Percentiles rank a stretch among this genome's conserved stretches.
These are phyloP conservation scores for Silene latifolia DNA, from an alignment of 148 eudicot species.

Conservation along the genomic window DNA sequence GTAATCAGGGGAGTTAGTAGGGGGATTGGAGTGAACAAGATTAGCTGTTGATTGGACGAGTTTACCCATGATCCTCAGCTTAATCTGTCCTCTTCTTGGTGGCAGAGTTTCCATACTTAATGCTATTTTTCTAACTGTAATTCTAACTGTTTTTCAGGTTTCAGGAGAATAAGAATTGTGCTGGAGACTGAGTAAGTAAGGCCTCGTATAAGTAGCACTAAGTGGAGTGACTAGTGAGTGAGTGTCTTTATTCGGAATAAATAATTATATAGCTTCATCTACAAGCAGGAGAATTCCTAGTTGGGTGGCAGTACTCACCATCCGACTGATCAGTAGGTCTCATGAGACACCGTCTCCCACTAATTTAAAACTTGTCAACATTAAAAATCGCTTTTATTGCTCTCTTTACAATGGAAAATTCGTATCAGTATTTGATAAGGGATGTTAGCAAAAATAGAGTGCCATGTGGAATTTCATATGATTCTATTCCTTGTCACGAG, in stretches of 20 bases:
- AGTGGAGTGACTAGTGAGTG: neutral
- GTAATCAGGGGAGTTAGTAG: neutral
- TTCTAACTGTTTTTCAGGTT: neutral
- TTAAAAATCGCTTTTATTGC: too few relatives aligned
- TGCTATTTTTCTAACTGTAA: too few relatives aligned
- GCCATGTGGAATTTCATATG: too few relatives aligned
- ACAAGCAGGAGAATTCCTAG: neutral
- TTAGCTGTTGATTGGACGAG: slow-evolving; percentile 10
- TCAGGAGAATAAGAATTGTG: neutral
- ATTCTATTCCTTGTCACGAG: neutral
- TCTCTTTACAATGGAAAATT: too few relatives aligned
- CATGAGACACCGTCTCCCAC: too few relatives aligned
- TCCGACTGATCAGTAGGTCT: too few relatives aligned
- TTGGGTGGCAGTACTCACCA: slow-evolving; percentile 2
- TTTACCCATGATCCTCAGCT: slow-evolving; percentile 20
- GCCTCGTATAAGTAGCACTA: slow-evolving; percentile 15
- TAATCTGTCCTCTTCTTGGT: slow-evolving; percentile 28
- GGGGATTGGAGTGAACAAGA: slow-evolving; percentile 1
- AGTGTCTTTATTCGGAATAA: too few relatives aligned
- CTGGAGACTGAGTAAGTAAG: neutral
- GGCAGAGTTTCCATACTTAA: slow-evolving; percentile 6
- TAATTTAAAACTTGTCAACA: neutral
- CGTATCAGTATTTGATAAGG: too few relatives aligned
- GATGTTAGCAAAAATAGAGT: too few relatives aligned
- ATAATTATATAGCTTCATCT: neutral